A percentile compares a stretch with the other conserved stretches of the same genome.
Conservation (phyloP, 805 yeast species). For the Ascoidea tarda region DNA sequence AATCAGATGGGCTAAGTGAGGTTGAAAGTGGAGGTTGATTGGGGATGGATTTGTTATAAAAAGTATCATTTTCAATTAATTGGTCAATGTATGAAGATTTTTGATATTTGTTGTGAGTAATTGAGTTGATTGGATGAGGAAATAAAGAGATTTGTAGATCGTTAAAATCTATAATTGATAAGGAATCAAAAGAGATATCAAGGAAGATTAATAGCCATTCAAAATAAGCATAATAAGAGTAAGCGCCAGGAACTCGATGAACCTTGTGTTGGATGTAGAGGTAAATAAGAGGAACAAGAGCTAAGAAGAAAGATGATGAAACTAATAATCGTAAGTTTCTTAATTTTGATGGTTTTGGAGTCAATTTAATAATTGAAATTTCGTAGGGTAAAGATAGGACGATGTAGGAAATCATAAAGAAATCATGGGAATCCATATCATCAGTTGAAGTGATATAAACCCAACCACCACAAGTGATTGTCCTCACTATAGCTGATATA, state of each 20-base stretch:
- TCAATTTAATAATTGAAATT: constrained; percentile 35
- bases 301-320: constrained; percentile 50
- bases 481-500: constrained; percentile 68
- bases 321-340: constrained; percentile 40
- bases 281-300: constrained; percentile 70
- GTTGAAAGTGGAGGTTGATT: too few species aligned
- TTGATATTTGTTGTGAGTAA: not conserved
- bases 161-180: constrained; percentile 58
- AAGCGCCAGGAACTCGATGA: constrained; percentile 80
- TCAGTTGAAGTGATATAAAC: constrained; percentile 94
- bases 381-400: constrained; percentile 90
- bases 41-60: not conserved
- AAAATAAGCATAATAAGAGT: constrained; percentile 84
- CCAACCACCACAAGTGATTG: constrained; percentile 97
- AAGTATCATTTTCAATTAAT: constrained; percentile 12
- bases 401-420: constrained; percentile 87
- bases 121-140: constrained; percentile 10
- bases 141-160: constrained; percentile 34
- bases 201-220: constrained; percentile 85
- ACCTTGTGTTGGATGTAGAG: constrained; percentile 91
- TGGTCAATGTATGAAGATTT: constrained; percentile 1
- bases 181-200: constrained; percentile 77
- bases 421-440: constrained; percentile 92
- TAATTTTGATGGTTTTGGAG: constrained; percentile 31
- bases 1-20: too few species aligned